A percentile compares a stretch with the other conserved stretches of the same genome.
These are phyloP conservation scores for Gossypium mustelinum DNA, from an alignment of 345 rosid genomes.

Conservation along the genomic window DNA sequence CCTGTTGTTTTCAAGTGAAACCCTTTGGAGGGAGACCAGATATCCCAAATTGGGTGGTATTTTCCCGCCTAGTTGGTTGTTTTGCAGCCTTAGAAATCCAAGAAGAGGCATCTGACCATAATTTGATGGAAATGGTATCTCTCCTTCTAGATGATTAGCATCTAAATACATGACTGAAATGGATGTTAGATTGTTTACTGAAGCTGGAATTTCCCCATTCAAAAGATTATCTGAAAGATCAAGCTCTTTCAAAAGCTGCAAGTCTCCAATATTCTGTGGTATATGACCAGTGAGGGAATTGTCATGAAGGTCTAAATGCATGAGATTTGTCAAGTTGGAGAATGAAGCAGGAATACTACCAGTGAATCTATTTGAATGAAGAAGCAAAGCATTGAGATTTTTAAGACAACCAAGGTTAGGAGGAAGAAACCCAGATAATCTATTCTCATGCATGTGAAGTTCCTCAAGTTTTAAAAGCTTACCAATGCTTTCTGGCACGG, in stretches of 20 bases:
- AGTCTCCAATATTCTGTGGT: slow-evolving; percentile 36
- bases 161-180: slow-evolving; percentile 44
- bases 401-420: slow-evolving; percentile 33
- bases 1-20: slow-evolving; percentile 43
- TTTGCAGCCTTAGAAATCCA: slow-evolving; percentile 41
- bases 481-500: slow-evolving; percentile 46
- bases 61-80: slow-evolving; percentile 37
- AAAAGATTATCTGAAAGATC: slow-evolving; percentile 47
- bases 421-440: slow-evolving; percentile 43
- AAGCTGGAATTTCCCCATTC: slow-evolving; percentile 35
- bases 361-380: slow-evolving; percentile 39
- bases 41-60: slow-evolving; percentile 33
- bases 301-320: slow-evolving; percentile 40
- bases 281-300: slow-evolving; percentile 36
- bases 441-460: slow-evolving; percentile 46
- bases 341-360: slow-evolving; percentile 38
- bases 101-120: slow-evolving; percentile 37
- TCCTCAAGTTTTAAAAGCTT: slow-evolving; percentile 41
- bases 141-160: slow-evolving; percentile 37
- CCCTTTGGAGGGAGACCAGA: slow-evolving; percentile 43
- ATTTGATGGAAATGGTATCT: slow-evolving; percentile 35
- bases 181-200: slow-evolving; percentile 30
- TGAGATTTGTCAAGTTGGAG: slow-evolving; percentile 35
- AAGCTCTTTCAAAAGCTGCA: slow-evolving; percentile 37
- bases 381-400: slow-evolving; percentile 33